Evolutionary conservation across 1,284 basidiomycete species (phyloP), one percentile per base, ranked within the genome.

Genomic region (Apiotrichum sp.): DNA sequence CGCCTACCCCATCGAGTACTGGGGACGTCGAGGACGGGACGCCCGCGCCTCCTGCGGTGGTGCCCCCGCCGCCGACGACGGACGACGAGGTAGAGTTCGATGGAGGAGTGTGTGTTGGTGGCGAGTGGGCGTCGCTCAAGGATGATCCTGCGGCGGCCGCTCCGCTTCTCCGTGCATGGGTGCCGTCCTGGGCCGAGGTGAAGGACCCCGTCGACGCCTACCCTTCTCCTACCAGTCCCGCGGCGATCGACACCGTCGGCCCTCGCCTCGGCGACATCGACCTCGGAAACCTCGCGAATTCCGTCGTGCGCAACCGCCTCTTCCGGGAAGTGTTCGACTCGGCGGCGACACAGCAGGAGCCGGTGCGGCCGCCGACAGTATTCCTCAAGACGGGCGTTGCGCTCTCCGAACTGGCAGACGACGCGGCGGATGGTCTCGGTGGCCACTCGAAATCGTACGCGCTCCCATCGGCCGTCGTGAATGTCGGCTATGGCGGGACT

Each of bases 1-100:
- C 72, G 9, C 72, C 71, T 2, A 74, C 72, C 3, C 71, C 71
- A 1, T 55, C 62, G 3, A 68, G 68, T 1, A 49, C 57, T 9
- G 52, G 53, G 3, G 65, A 62, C 22, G 33, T 46, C 11, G 64
- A 66, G 9, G 57, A 60, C 29, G 32, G 39, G 5, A 58, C 63
- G n/a, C 58, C 58, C 1, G 50, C 47, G 5, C 55, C 55, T 7
- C 41, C 47, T 6, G 52, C 34, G 3, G 42, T 14, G 3, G 41
- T 50, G 3, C 49, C 49, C 10, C 47, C 47, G 5, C 52, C 50
- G 9, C 50, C 53, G 3, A 16, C 36, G 0, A 43, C 54, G 2
- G 52, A 61, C 47, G 59, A 61, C 29, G 63, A 62, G 50, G 53
- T 68, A 10, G 52, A 64, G 39, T 73, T 62, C 52, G 56, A 60